Conservation (phyloP, 192 early-diverging fungal genomes). For the Coemansia sp. region DNA sequence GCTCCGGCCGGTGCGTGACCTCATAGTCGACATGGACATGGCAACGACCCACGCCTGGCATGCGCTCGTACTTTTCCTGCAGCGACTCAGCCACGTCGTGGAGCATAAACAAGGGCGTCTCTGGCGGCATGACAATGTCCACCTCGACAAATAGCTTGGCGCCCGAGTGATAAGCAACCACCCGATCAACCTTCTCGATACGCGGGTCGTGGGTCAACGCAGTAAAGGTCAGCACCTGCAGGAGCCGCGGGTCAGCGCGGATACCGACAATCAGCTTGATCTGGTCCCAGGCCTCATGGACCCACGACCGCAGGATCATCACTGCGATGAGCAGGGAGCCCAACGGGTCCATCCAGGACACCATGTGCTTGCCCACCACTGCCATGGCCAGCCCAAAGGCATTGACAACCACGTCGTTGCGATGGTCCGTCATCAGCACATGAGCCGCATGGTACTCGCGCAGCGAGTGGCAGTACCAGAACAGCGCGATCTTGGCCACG, state of each 20-base stretch:
- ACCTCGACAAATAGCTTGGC: slow-evolving; percentile 90
- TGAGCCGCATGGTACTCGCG: slow-evolving; percentile 53
- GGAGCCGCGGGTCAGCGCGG: slow-evolving; percentile 70
- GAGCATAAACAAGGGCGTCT: slow-evolving; percentile 69
- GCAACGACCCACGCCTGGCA: slow-evolving; percentile 83
- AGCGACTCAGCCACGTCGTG: slow-evolving; percentile 91
- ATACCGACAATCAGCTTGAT: slow-evolving; percentile 75
- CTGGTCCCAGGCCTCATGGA: slow-evolving; percentile 61
- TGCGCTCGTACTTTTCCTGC: slow-evolving; percentile 79
- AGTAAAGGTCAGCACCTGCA: slow-evolving; percentile 82
- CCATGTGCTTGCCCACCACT: slow-evolving; percentile 52
- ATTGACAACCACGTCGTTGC: slow-evolving; percentile 72
- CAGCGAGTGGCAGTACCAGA: slow-evolving; percentile 61
- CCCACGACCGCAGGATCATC: slow-evolving; percentile 65
- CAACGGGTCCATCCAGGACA: slow-evolving; percentile 67
- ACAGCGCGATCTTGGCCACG: slow-evolving; percentile 58
- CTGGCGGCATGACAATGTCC: slow-evolving; percentile 87
- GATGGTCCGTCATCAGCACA: slow-evolving; percentile 65
- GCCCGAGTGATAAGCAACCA: slow-evolving; percentile 83
- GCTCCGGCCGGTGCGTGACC: slow-evolving; percentile 75
- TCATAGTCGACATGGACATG: slow-evolving; percentile 97
- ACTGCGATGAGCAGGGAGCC: slow-evolving; percentile 65
- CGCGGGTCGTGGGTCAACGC: slow-evolving; percentile 68
- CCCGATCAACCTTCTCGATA: slow-evolving; percentile 67
- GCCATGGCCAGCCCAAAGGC: slow-evolving; percentile 63